Evolutionary conservation across 495 filamentous ascomycete species (phyloP).

Genomic region (Trichoderma virens): DNA sequence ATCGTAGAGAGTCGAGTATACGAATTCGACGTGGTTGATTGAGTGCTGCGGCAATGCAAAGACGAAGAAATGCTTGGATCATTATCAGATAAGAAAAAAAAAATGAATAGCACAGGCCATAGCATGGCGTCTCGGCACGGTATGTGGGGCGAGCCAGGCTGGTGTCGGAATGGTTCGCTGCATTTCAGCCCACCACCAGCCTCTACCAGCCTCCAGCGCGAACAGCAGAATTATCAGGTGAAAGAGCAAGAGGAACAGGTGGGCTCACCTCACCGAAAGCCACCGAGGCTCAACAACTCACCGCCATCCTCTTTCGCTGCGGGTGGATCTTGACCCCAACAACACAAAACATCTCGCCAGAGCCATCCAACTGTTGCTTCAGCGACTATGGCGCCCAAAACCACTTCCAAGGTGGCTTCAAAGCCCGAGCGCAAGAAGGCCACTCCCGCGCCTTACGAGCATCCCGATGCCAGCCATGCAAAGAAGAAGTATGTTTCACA

Average conservation of each 20-base stretch:
- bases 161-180: no score
- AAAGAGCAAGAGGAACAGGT: no score
- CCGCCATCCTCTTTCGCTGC: no score
- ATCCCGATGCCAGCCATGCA: conserved; percentile 38
- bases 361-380: not conserved
- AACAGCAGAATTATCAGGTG: no score
- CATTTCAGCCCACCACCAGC: no score
- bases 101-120: not conserved
- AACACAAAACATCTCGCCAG: not conserved
- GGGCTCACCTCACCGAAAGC: not conserved
- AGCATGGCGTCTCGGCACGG: not conserved
- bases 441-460: conserved; percentile 24
- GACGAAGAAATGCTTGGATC: no score
- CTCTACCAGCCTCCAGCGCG: no score
- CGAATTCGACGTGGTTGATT: no score
- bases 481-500: conserved; percentile 32
- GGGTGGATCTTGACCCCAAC: conserved; percentile 1
- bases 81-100: not conserved
- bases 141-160: no score
- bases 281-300: not conserved
- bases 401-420: not conserved
- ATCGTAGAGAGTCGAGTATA: no score
- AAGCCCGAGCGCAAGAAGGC: conserved; percentile 12
- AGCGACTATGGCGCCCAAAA: not conserved
- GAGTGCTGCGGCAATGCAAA: no score